phyloP scores from a whole-genome alignment of 2,329 filamentous ascomycete species.

The Colletotrichum chlorophyti region DNA sequence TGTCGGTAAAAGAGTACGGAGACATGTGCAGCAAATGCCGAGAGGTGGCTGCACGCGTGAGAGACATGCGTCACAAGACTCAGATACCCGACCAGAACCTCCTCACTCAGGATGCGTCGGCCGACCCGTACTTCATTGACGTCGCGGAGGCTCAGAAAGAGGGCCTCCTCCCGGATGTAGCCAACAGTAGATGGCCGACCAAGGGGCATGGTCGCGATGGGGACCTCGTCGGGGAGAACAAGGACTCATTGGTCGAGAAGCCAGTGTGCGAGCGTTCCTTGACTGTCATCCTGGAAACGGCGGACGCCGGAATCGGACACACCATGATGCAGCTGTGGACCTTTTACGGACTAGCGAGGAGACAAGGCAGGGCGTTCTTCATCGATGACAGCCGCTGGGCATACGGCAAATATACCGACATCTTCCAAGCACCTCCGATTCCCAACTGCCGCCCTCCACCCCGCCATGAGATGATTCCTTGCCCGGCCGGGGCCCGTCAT shows the following conservation, averaged over 20 bases:
- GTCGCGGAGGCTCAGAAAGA: conserved; percentile 72
- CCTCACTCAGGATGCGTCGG: conserved; percentile 61
- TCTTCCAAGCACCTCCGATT: conserved; percentile 72
- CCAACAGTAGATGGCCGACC: conserved; percentile 32
- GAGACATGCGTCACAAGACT: conserved; percentile 53
- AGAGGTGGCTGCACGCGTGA: conserved; percentile 67
- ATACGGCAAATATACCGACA: conserved; percentile 76
- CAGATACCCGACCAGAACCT: conserved; percentile 50
- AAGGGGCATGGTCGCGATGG: conserved; percentile 33
- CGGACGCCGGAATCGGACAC: conserved; percentile 78
- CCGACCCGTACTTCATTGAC: conserved; percentile 76
- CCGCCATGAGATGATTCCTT: conserved; percentile 79
- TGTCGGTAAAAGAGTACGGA: conserved; percentile 69
- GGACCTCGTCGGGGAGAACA: conserved; percentile 55
- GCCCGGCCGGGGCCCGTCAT: conserved; percentile 77
- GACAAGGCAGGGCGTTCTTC: conserved; percentile 80
- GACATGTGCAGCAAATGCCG: conserved; percentile 73
- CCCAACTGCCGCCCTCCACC: conserved; percentile 75
- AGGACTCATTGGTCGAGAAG: conserved; percentile 50
- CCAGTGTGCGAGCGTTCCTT: conserved; percentile 73
- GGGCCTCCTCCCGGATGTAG: conserved; percentile 61
- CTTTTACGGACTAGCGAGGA: conserved; percentile 79
- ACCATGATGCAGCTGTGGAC: conserved; percentile 83
- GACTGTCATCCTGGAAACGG: conserved; percentile 77
- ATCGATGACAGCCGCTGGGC: conserved; percentile 85